These are phyloP conservation scores for Tuber aestivum DNA, from an alignment of 495 filamentous ascomycete genomes.

Conservation along the genomic window DNA sequence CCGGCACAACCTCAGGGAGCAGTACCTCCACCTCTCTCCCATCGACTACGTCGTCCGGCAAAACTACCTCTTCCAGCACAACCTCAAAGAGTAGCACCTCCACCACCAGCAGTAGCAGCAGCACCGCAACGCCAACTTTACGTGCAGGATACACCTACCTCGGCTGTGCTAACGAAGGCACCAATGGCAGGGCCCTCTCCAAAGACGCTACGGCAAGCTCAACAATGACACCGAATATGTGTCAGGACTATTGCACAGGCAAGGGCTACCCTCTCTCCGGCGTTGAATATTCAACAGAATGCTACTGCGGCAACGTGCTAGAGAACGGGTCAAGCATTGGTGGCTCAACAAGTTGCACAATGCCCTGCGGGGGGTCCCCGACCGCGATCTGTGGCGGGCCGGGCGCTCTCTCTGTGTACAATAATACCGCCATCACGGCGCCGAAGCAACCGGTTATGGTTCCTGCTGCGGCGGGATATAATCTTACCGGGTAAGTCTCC, in stretches of 20 bases:
- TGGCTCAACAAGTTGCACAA: constrained; percentile 22
- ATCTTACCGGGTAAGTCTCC: constrained; percentile 45
- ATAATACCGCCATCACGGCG: constrained; percentile 38
- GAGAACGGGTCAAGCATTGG: constrained; percentile 23
- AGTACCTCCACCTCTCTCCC: neutral
- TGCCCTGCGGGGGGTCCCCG: constrained; percentile 24
- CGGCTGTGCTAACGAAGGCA: constrained; percentile 58
- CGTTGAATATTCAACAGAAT: constrained; percentile 64
- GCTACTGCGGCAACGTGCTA: constrained; percentile 57
- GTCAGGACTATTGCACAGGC: constrained; percentile 47
- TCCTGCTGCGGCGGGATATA: constrained; percentile 12
- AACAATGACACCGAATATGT: constrained; percentile 55
- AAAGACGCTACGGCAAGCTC: constrained; percentile 51
- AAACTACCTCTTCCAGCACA: neutral
- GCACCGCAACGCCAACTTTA: constrained; percentile 2
- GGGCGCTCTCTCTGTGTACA: constrained; percentile 40
- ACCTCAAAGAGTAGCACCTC: constrained; percentile 5
- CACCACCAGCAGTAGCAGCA: neutral
- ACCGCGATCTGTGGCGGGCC: constrained; percentile 26
- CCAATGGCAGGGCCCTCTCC: constrained; percentile 55
- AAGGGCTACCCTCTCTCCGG: constrained; percentile 53
- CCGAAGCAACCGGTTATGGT: constrained; percentile 22
- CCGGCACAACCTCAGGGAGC: neutral
- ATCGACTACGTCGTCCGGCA: too few relatives aligned
- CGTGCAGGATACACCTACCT: constrained; percentile 52